These are phyloP conservation scores for Penicillium olsonii DNA, from an alignment of 2,329 filamentous ascomycete genomes.

Conservation along the genomic window DNA sequence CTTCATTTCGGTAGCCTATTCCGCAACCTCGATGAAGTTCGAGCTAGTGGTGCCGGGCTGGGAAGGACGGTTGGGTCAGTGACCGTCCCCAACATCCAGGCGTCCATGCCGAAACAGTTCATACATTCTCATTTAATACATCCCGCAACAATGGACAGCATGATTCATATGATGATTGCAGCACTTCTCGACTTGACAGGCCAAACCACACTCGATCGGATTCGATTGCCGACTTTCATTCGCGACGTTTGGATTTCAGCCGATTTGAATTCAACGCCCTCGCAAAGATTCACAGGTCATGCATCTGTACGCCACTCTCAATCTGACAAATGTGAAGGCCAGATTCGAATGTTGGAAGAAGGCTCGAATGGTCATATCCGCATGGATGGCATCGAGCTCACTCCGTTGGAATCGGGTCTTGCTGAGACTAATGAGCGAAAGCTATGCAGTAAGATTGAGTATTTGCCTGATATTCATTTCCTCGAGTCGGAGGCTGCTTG, in stretches of 20 bases:
- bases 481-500: slow-evolving; percentile 18
- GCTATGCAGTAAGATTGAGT: slow-evolving; percentile 29
- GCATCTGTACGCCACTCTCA: slow-evolving; percentile 17
- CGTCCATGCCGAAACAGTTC: slow-evolving; percentile 36
- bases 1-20: slow-evolving; percentile 35
- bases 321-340: slow-evolving; percentile 19
- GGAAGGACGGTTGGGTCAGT: slow-evolving; percentile 27
- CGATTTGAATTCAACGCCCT: slow-evolving; percentile 20
- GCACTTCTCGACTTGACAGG: slow-evolving; percentile 28
- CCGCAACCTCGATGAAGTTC: slow-evolving; percentile 29
- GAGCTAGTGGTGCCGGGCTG: slow-evolving; percentile 14
- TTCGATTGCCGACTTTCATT: slow-evolving; percentile 34
- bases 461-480: slow-evolving; percentile 28
- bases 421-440: slow-evolving; percentile 15
- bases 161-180: slow-evolving; percentile 33
- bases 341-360: slow-evolving; percentile 21
- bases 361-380: slow-evolving; percentile 16
- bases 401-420: slow-evolving; percentile 27
- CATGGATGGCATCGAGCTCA: slow-evolving; percentile 31
- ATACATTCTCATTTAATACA: slow-evolving; percentile 38
- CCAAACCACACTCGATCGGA: slow-evolving; percentile 20
- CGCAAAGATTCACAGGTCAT: slow-evolving; percentile 26
- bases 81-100: slow-evolving; percentile 30
- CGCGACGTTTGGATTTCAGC: slow-evolving; percentile 36
- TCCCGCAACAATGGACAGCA: slow-evolving; percentile 38